Evolutionary conservation across 345 rosid genomes (phyloP).

Genomic region (Bretschneidera sinensis): DNA sequence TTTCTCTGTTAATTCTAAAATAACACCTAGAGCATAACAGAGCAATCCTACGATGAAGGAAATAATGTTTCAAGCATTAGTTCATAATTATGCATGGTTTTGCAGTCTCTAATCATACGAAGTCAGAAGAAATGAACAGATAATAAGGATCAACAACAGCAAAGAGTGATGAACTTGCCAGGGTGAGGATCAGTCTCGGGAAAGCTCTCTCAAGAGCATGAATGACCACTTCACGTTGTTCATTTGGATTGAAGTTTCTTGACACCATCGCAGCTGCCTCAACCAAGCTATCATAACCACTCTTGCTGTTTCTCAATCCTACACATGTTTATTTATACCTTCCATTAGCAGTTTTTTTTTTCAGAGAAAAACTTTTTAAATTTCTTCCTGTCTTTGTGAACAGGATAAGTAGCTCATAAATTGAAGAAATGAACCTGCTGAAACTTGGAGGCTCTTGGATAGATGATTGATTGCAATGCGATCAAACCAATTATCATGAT

Average conservation of each 20-base stretch:
- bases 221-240: slow-evolving; percentile 60
- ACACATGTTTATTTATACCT: neutral
- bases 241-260: slow-evolving; percentile 31
- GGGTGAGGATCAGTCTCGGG: slow-evolving; percentile 41
- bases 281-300: slow-evolving; percentile 61
- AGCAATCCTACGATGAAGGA: neutral
- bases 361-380: neutral
- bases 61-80: neutral
- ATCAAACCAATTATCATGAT: slow-evolving; percentile 52
- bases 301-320: slow-evolving; percentile 40
- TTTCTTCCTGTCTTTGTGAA: neutral
- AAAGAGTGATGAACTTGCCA: slow-evolving; percentile 31
- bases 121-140: neutral
- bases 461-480: slow-evolving; percentile 51
- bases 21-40: neutral
- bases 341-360: neutral
- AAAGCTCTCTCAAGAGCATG: slow-evolving; percentile 52
- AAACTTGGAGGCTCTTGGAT: slow-evolving; percentile 45
- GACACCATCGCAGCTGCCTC: slow-evolving; percentile 53
- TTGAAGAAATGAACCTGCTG: slow-evolving; percentile 38
- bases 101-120: neutral
- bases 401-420: neutral
- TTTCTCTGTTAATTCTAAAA: neutral
- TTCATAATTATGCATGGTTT: neutral
- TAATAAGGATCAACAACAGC: neutral